These are phyloP conservation scores for Phytophthora brassicae DNA, from an alignment of 352 stramenopile species.

Conservation along the genomic window DNA sequence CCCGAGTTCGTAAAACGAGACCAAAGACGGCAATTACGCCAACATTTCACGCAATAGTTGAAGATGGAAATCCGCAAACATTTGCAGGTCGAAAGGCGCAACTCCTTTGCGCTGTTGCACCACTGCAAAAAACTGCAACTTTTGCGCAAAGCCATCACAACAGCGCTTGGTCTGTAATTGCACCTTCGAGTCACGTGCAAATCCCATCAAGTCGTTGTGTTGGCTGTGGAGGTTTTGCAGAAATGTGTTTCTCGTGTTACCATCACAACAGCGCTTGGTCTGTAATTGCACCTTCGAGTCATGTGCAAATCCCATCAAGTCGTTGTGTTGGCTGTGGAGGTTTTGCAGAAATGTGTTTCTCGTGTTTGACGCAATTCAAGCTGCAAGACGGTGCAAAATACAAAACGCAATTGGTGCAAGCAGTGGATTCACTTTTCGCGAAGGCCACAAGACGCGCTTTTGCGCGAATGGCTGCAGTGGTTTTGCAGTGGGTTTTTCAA, in stretches of 20 bases:
- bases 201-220: slow-evolving; percentile 42
- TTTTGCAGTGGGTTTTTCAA: slow-evolving; percentile 66
- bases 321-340: slow-evolving; percentile 64
- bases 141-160: too few relatives aligned
- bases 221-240: slow-evolving; percentile 61
- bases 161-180: slow-evolving; percentile 18
- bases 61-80: not conserved
- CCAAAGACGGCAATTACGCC: slow-evolving; percentile 37
- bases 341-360: slow-evolving; percentile 69
- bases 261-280: slow-evolving; percentile 9
- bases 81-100: too few relatives aligned
- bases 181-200: slow-evolving; percentile 8
- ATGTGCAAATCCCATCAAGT: slow-evolving; percentile 15
- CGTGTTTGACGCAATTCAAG: slow-evolving; percentile 68
- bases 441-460: slow-evolving; percentile 62
- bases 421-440: slow-evolving; percentile 64
- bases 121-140: too few relatives aligned
- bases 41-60: slow-evolving; percentile 43
- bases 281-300: slow-evolving; percentile 6
- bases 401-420: slow-evolving; percentile 65
- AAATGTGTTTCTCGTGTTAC: slow-evolving; percentile 44
- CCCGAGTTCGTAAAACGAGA: slow-evolving; percentile 30
- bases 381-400: slow-evolving; percentile 58
- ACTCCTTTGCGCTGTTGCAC: too few relatives aligned
- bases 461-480: slow-evolving; percentile 54